Conservation (phyloP, 169 alveolate species). For the Babesia bigemina region DNA sequence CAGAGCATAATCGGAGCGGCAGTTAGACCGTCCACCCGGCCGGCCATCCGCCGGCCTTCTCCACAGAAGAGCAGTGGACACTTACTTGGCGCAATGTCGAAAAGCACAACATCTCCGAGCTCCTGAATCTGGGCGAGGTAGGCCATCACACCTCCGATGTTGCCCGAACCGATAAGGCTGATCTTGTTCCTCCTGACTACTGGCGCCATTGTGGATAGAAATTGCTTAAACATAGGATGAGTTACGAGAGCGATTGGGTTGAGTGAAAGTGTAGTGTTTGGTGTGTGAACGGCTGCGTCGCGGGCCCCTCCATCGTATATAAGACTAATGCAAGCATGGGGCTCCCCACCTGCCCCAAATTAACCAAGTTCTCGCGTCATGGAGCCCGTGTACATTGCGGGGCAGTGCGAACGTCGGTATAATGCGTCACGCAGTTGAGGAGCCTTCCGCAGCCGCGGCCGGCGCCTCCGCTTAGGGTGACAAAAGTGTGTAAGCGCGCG, state of each 20-base stretch:
- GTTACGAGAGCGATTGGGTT: not conserved
- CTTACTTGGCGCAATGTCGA: conserved; percentile 78
- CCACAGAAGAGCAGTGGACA: conserved; percentile 15
- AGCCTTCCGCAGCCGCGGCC: no score
- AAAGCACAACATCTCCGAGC: conserved; percentile 78
- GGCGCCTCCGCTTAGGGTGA: no score
- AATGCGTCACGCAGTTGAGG: no score
- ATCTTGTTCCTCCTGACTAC: conserved; percentile 67
- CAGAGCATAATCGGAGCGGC: not conserved
- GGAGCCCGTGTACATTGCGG: no score
- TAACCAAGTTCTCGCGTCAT: no score
- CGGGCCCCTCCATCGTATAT: no score
- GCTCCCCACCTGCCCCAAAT: no score
- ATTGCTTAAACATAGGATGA: not conserved
- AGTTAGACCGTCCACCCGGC: not conserved
- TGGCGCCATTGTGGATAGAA: conserved; percentile 14
- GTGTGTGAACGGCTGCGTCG: no score
- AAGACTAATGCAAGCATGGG: no score
- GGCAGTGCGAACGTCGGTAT: no score
- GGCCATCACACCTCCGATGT: conserved; percentile 83
- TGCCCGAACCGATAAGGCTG: conserved; percentile 81
- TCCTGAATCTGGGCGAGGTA: conserved; percentile 76
- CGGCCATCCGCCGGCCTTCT: not conserved
- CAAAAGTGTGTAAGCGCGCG: no score
- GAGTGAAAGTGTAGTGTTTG: no score